phyloP scores from a whole-genome alignment of 2,329 filamentous ascomycete genomes.

The Dissoconium aciculare region DNA sequence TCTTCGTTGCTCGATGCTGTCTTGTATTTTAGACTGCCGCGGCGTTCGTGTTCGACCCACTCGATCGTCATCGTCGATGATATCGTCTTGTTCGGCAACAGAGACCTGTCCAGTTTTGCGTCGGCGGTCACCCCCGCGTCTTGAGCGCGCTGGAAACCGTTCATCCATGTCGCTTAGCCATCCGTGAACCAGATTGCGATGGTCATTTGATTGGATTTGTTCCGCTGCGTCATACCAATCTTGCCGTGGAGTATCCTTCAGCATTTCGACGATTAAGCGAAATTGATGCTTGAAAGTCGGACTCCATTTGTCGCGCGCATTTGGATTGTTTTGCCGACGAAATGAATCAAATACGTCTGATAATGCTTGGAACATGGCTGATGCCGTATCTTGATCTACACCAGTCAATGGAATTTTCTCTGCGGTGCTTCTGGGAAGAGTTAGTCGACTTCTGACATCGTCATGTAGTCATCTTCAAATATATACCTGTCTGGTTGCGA shows the following conservation, averaged over 20 bases:
- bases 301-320: slow-evolving; percentile 10
- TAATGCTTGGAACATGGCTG: slow-evolving; percentile 8
- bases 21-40: slow-evolving; percentile 10
- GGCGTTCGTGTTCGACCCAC: slow-evolving; percentile 6
- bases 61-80: neutral
- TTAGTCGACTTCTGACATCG: too few relatives aligned
- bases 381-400: too few relatives aligned
- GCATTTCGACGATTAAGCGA: slow-evolving; percentile 7
- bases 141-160: slow-evolving; percentile 5
- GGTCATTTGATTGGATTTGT: slow-evolving; percentile 4
- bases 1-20: slow-evolving; percentile 10
- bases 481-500: slow-evolving; percentile 11
- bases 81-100: neutral
- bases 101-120: too few relatives aligned
- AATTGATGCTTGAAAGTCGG: slow-evolving; percentile 9
- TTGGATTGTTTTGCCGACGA: slow-evolving; percentile 9
- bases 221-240: slow-evolving; percentile 6
- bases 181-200: slow-evolving; percentile 7
- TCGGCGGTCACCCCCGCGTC: too few relatives aligned
- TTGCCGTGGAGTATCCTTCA: slow-evolving; percentile 9
- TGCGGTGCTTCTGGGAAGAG: too few relatives aligned
- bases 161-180: slow-evolving; percentile 11
- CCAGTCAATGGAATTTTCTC: neutral
- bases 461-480: too few relatives aligned
- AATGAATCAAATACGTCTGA: slow-evolving; percentile 8